Evolutionary conservation across 805 yeast genomes (phyloP).

Genomic region (Kodamaea fukazawae): DNA sequence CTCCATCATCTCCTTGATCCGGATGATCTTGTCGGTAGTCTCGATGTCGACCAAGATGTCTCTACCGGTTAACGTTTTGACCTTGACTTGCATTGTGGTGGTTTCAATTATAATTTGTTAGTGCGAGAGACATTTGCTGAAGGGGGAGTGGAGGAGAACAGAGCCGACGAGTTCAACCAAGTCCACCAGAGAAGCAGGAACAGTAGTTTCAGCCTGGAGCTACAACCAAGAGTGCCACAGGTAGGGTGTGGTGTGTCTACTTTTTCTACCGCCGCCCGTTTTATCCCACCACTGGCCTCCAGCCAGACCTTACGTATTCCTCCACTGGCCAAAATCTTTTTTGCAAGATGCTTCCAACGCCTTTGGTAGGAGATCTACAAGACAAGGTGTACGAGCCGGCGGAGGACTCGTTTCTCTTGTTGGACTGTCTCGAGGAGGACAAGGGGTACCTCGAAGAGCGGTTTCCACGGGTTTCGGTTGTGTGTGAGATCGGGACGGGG

Average conservation of each 20-base stretch:
- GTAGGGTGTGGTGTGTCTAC: too few species aligned
- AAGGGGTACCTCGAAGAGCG: conserved; percentile 26
- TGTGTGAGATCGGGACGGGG: conserved; percentile 87
- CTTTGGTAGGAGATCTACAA: conserved; percentile 54
- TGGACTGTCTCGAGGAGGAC: conserved; percentile 77
- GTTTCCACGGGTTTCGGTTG: conserved; percentile 43
- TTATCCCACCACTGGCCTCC: too few species aligned
- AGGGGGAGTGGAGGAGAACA: background rate
- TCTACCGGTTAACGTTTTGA: conserved; percentile 79
- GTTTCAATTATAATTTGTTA: background rate
- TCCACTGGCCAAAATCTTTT: too few species aligned
- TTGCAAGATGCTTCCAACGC: conserved; percentile 75
- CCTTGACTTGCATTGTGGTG: conserved; percentile 57
- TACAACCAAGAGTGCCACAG: too few species aligned
- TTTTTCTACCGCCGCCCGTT: too few species aligned
- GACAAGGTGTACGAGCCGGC: conserved; percentile 91
- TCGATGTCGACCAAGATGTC: conserved; percentile 78
- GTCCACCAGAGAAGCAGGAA: background rate
- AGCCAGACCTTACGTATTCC: too few species aligned
- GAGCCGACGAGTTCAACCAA: background rate
- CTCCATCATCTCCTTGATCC: conserved; percentile 87
- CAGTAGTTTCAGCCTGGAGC: too few species aligned
- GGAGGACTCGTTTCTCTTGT: conserved; percentile 82
- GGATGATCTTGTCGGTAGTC: conserved; percentile 61
- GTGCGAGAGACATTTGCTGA: background rate